phyloP scores from a whole-genome alignment of 345 rosid genomes.

The Stellera chamaejasme region DNA sequence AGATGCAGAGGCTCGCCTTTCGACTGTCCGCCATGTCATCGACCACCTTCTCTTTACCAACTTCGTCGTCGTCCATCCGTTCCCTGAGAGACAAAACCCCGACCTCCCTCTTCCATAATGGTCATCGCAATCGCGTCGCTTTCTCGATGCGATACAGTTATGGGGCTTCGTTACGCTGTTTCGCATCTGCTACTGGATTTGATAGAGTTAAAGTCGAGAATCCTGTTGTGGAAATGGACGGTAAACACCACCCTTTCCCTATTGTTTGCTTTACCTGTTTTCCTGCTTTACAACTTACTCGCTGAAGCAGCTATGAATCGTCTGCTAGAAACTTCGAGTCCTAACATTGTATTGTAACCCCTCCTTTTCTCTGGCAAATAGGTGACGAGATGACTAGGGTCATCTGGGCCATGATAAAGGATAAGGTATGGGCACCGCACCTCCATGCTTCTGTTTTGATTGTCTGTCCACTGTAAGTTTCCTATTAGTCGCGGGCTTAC shows the following conservation, averaged over 20 bases:
- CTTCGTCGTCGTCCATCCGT: conserved; percentile 17
- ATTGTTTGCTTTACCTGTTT: background rate
- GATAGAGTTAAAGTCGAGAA: conserved; percentile 44
- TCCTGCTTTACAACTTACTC: too few relatives aligned
- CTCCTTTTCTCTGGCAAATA: conserved; percentile 10
- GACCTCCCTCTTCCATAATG: conserved; percentile 16
- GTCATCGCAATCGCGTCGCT: conserved; percentile 22
- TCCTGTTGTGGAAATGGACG: conserved; percentile 64
- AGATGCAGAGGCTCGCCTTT: conserved; percentile 16
- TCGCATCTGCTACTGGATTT: conserved; percentile 34
- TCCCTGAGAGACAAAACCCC: conserved; percentile 19
- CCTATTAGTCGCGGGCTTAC: background rate
- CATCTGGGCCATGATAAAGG: conserved; percentile 82
- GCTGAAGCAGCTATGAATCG: too few relatives aligned
- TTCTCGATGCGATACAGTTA: conserved; percentile 19
- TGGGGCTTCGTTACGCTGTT: conserved; percentile 33
- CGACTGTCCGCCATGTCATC: conserved; percentile 14
- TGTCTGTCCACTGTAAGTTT: conserved; percentile 4
- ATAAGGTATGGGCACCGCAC: conserved; percentile 43
- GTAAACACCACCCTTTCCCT: conserved; percentile 29
- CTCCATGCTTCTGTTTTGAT: background rate
- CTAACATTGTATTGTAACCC: background rate
- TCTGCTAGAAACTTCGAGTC: too few relatives aligned
- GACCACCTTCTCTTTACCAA: conserved; percentile 16
- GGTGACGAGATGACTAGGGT: conserved; percentile 98